Evolutionary conservation across 2,329 filamentous ascomycete species (phyloP).

Genomic region (Venturia pyrina): DNA sequence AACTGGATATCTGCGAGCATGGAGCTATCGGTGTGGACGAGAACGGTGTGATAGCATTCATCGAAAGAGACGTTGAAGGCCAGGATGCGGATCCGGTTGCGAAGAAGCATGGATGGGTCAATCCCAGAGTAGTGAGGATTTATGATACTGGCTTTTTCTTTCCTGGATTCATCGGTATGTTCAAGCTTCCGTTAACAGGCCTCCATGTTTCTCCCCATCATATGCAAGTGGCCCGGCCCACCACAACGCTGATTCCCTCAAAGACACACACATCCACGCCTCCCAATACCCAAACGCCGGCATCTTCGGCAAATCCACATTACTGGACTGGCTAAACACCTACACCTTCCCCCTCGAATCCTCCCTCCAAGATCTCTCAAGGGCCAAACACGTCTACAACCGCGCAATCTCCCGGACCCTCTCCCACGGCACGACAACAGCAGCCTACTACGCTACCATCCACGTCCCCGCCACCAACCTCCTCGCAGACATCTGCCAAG

Average conservation of each 20-base stretch:
- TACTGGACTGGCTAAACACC: conserved; percentile 84
- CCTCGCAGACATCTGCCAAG: conserved; percentile 73
- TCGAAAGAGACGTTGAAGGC: conserved; percentile 26
- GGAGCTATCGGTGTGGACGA: conserved; percentile 43
- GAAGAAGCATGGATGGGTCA: conserved; percentile 28
- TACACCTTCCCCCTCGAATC: conserved; percentile 94
- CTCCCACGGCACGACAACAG: conserved; percentile 83
- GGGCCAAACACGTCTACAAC: conserved; percentile 63
- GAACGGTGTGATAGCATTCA: conserved; percentile 40
- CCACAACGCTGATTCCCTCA: not conserved
- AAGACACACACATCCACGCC: conserved; percentile 92
- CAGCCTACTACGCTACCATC: conserved; percentile 88
- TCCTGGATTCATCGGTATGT: conserved; percentile 66
- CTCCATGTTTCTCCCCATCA: too few species aligned
- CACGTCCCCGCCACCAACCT: conserved; percentile 84
- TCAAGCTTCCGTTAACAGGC: too few species aligned
- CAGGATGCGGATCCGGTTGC: conserved; percentile 19
- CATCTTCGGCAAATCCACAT: conserved; percentile 85
- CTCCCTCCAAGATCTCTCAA: conserved; percentile 53
- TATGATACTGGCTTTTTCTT: conserved; percentile 63
- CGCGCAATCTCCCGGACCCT: conserved; percentile 72
- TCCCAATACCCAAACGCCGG: conserved; percentile 91
- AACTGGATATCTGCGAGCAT: conserved; percentile 39
- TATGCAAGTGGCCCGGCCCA: too few species aligned
- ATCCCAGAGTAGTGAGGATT: conserved; percentile 28